These are phyloP conservation scores for Colletotrichum somersetense DNA, from an alignment of 2,329 filamentous ascomycete genomes.

Conservation along the genomic window DNA sequence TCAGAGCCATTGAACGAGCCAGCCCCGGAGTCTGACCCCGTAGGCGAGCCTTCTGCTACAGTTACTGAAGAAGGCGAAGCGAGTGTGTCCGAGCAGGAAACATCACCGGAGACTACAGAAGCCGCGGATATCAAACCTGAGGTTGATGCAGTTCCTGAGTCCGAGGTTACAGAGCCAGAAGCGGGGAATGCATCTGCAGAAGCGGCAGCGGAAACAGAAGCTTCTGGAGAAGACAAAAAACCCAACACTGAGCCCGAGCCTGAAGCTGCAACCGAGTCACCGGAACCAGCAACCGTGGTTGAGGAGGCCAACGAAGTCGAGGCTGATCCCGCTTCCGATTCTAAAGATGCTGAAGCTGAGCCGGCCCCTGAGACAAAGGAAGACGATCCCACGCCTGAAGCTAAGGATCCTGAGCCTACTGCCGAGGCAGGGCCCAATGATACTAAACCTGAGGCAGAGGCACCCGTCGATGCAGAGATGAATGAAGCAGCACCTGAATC, in stretches of 20 bases:
- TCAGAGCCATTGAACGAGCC: not conserved
- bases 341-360: not conserved
- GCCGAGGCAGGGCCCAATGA: not conserved
- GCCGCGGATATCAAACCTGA: not conserved
- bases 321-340: not conserved
- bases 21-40: not conserved
- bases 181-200: not conserved
- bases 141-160: not conserved
- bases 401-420: not conserved
- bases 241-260: conserved; percentile 2
- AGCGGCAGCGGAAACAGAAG: conserved; percentile 1
- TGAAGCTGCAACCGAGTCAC: not conserved
- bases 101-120: not conserved
- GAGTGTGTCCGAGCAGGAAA: not conserved
- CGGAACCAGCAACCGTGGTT: not conserved
- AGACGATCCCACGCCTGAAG: not conserved
- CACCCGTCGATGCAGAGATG: not conserved
- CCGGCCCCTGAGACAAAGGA: not conserved
- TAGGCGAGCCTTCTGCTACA: not conserved
- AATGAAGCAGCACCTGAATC: not conserved
- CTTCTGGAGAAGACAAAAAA: not conserved
- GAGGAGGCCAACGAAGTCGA: not conserved
- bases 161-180: not conserved
- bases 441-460: not conserved
- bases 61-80: not conserved